phyloP scores from a whole-genome alignment of 495 filamentous ascomycete genomes.

The Penicillium lagena region DNA sequence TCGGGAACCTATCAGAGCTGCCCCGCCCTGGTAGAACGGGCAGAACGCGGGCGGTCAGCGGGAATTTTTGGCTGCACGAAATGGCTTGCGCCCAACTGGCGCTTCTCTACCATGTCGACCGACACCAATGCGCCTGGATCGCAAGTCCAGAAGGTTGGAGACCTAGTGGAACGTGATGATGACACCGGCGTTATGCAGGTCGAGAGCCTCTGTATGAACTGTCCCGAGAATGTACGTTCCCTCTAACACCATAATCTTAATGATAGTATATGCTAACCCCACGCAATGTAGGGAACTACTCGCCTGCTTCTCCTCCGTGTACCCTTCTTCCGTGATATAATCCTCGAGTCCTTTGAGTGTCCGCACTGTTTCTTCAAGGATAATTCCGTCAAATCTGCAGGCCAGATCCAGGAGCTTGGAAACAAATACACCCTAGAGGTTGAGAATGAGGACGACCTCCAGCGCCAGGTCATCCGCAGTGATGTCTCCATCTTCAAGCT shows the following conservation, averaged over 20 bases:
- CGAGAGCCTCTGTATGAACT: slow-evolving; percentile 78
- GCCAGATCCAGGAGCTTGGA: slow-evolving; percentile 83
- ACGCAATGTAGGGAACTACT: slow-evolving; percentile 61
- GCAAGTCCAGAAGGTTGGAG: slow-evolving; percentile 38
- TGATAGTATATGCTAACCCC: slow-evolving; percentile 3
- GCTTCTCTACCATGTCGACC: background rate
- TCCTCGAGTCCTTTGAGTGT: slow-evolving; percentile 95
- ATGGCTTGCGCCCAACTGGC: too few species aligned
- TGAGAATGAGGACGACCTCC: slow-evolving; percentile 61
- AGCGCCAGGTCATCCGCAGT: slow-evolving; percentile 84
- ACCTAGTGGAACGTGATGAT: slow-evolving; percentile 38
- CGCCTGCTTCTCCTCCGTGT: slow-evolving; percentile 83
- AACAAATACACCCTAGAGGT: slow-evolving; percentile 71
- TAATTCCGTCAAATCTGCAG: slow-evolving; percentile 86
- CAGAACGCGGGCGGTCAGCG: too few species aligned
- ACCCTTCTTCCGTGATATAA: slow-evolving; percentile 92
- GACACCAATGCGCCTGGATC: slow-evolving; percentile 20
- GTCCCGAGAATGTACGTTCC: slow-evolving; percentile 69
- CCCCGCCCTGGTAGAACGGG: too few species aligned
- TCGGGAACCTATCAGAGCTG: slow-evolving; percentile 21
- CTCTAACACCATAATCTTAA: background rate
- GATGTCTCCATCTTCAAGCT: slow-evolving; percentile 77
- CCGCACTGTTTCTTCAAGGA: slow-evolving; percentile 81
- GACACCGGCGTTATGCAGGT: slow-evolving; percentile 41
- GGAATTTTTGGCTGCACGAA: too few species aligned